Percentiles rank a stretch among this genome's conserved stretches.
These are phyloP conservation scores for Jatropha multifida DNA, from an alignment of 441 rosid genomes.

Conservation along the genomic window DNA sequence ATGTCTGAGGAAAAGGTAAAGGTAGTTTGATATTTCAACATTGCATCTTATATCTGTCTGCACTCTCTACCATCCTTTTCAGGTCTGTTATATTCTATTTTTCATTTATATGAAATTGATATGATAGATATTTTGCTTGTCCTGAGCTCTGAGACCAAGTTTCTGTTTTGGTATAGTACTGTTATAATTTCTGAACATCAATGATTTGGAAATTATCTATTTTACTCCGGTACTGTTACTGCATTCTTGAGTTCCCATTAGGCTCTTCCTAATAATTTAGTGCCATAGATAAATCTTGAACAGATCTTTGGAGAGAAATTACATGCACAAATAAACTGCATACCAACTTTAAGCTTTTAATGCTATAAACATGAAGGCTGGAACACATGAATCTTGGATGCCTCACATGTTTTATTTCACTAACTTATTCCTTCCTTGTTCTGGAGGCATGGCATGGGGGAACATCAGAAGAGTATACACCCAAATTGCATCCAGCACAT, in stretches of 20 bases:
- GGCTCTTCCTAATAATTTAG: not conserved
- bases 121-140: not conserved
- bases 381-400: too few species aligned
- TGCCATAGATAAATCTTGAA: not conserved
- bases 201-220: not conserved
- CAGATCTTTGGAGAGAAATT: not conserved
- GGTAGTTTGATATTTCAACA: slow-evolving; percentile 16
- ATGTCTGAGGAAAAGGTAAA: slow-evolving; percentile 16
- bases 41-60: not conserved
- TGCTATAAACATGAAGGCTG: too few species aligned
- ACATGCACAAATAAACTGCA: not conserved
- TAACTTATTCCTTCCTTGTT: too few species aligned
- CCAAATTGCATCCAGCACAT: too few species aligned
- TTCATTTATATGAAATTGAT: not conserved
- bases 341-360: not conserved
- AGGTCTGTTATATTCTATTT: not conserved
- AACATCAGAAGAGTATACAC: too few species aligned
- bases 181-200: not conserved
- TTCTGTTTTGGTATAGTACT: not conserved
- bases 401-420: too few species aligned
- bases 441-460: too few species aligned
- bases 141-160: not conserved
- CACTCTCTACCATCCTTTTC: not conserved
- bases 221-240: not conserved
- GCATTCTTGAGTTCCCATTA: not conserved